Evolutionary conservation across 768 basidiomycete species (phyloP).

Genomic region (Pleurotus sapidus): DNA sequence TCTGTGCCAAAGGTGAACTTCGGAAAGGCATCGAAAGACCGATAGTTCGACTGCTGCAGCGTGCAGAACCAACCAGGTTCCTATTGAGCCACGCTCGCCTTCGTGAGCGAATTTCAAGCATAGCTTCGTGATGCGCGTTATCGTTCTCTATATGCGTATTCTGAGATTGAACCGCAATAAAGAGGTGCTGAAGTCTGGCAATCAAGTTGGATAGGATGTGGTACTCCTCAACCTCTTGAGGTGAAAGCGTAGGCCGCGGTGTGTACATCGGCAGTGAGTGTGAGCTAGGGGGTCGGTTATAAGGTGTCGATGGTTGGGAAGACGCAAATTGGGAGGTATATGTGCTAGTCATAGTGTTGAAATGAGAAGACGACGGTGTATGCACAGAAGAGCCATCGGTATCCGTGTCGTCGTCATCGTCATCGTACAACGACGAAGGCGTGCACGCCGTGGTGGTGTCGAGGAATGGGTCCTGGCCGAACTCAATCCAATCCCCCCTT

Average conservation of each 20-base stretch:
- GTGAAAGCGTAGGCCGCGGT: slow-evolving; percentile 24
- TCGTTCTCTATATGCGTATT: slow-evolving; percentile 35
- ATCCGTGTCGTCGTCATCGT: slow-evolving; percentile 44
- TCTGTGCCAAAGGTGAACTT: slow-evolving; percentile 47
- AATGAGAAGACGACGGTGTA: slow-evolving; percentile 37
- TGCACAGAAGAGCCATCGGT: slow-evolving; percentile 50
- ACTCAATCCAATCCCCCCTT: slow-evolving; percentile 6
- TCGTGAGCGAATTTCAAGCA: slow-evolving; percentile 56
- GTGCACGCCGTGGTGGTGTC: slow-evolving; percentile 27
- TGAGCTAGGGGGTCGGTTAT: slow-evolving; percentile 13
- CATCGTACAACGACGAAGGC: slow-evolving; percentile 30
- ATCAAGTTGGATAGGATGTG: slow-evolving; percentile 27
- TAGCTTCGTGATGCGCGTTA: slow-evolving; percentile 33
- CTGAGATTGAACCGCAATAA: slow-evolving; percentile 39
- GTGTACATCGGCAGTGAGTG: slow-evolving; percentile 19
- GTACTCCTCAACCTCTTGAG: slow-evolving; percentile 29
- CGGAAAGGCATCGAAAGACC: slow-evolving; percentile 48
- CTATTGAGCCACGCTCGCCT: slow-evolving; percentile 68
- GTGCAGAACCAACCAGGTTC: slow-evolving; percentile 30
- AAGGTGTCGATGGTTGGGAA: slow-evolving; percentile 8
- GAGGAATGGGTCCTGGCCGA: slow-evolving; percentile 3
- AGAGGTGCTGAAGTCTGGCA: slow-evolving; percentile 36
- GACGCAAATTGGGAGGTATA: slow-evolving; percentile 4
- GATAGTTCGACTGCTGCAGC: slow-evolving; percentile 24
- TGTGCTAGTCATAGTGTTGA: slow-evolving; percentile 14